phyloP scores from a whole-genome alignment of 2,329 filamentous ascomycete species.

The Lecanicillium sp. region DNA sequence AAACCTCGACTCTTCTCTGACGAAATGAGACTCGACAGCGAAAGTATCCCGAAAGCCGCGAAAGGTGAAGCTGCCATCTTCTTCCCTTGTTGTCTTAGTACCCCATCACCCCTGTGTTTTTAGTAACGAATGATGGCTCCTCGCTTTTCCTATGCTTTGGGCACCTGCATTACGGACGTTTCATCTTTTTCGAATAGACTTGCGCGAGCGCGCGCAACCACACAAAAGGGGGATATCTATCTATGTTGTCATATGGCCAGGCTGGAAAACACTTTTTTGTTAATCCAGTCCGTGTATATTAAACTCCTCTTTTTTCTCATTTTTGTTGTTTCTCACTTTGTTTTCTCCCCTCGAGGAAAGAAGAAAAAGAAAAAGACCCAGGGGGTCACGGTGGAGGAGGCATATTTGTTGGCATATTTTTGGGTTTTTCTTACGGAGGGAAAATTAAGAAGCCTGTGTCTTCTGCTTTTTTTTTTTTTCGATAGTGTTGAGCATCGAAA shows the following conservation, averaged over 20 bases:
- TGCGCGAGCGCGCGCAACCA: too few species aligned
- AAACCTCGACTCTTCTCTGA: constrained; percentile 4
- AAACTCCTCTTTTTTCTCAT: constrained; percentile 9
- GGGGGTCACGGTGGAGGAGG: neutral
- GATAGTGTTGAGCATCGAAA: neutral
- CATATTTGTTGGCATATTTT: constrained; percentile 9
- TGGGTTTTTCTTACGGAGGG: neutral
- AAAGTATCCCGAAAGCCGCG: neutral
- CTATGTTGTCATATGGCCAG: neutral
- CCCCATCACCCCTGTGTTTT: constrained; percentile 4
- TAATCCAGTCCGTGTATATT: constrained; percentile 13
- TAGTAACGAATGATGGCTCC: constrained; percentile 11
- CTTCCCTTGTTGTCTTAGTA: constrained; percentile 10
- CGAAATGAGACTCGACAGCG: neutral
- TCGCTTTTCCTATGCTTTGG: constrained; percentile 9
- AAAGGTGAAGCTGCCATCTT: neutral
- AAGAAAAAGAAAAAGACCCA: neutral
- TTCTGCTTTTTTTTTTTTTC: neutral
- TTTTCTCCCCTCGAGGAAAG: neutral
- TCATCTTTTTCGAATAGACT: constrained; percentile 11
- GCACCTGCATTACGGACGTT: constrained; percentile 7
- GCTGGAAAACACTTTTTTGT: neutral
- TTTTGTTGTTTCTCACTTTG: neutral
- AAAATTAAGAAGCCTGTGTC: neutral
- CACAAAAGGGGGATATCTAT: constrained; percentile 4